Conservation (phyloP, 331 rosid species). For the Malus hybrid region DNA sequence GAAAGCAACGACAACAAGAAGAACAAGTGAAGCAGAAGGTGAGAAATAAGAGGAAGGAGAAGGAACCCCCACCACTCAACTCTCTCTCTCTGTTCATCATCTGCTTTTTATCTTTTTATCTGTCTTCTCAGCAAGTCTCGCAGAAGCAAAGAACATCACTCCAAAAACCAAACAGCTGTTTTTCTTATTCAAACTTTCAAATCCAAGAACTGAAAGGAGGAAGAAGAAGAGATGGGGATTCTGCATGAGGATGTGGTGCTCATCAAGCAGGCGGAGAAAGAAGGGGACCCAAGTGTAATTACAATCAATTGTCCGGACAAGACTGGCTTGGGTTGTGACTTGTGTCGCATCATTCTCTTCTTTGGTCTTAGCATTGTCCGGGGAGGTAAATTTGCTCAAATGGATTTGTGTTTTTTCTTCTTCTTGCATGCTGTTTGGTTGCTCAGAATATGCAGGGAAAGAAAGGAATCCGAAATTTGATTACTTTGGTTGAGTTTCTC, state of each 20-base stretch:
- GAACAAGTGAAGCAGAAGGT: slow-evolving; percentile 9
- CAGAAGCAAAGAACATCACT: neutral
- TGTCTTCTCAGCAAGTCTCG: neutral
- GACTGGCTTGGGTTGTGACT: slow-evolving; percentile 83
- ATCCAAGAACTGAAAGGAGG: neutral
- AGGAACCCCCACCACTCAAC: neutral
- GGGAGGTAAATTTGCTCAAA: slow-evolving; percentile 51
- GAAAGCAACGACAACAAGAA: slow-evolving; percentile 15
- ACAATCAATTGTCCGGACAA: slow-evolving; percentile 95
- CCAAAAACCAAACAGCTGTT: neutral
- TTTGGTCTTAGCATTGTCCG: slow-evolving; percentile 83
- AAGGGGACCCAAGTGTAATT: slow-evolving; percentile 64
- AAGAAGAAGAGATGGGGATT: slow-evolving; percentile 51
- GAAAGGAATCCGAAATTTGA: neutral
- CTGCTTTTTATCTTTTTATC: neutral
- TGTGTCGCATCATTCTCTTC: slow-evolving; percentile 91
- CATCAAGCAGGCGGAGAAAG: slow-evolving; percentile 47
- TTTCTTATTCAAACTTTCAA: neutral
- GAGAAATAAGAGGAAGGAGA: neutral
- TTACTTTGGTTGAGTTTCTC: neutral
- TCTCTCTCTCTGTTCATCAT: neutral
- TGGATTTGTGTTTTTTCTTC: neutral
- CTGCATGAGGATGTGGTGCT: slow-evolving; percentile 74
- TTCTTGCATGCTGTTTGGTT: neutral
- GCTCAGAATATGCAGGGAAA: neutral